Conservation (phyloP, 495 filamentous ascomycete species). For the Tuber melanosporum region DNA sequence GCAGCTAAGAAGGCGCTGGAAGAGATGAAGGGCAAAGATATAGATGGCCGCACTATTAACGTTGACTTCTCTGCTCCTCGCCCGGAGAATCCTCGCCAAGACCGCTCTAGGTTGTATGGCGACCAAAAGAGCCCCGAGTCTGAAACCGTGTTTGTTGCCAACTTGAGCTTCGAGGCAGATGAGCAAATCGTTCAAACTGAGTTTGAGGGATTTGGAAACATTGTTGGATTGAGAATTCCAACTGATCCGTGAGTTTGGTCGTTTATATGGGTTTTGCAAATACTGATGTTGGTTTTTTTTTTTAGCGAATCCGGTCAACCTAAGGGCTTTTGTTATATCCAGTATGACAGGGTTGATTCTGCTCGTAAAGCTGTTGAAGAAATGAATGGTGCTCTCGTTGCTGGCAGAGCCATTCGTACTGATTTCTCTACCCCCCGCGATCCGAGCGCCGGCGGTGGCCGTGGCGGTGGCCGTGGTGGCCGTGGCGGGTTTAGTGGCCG, state of each 20-base stretch:
- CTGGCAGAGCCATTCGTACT: slow-evolving; percentile 74
- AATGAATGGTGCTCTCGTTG: slow-evolving; percentile 69
- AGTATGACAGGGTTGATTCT: slow-evolving; percentile 76
- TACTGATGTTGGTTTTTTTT: slow-evolving; percentile 43
- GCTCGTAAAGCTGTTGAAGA: slow-evolving; percentile 67
- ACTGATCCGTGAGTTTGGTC: slow-evolving; percentile 61
- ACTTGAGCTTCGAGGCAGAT: slow-evolving; percentile 76
- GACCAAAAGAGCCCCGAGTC: slow-evolving; percentile 67
- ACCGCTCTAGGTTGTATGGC: slow-evolving; percentile 69
- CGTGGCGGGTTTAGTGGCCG: slow-evolving; percentile 50
- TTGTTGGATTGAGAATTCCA: slow-evolving; percentile 78
- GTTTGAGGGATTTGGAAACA: slow-evolving; percentile 64
- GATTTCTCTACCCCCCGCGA: slow-evolving; percentile 80
- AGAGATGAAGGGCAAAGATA: slow-evolving; percentile 68
- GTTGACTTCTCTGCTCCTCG: slow-evolving; percentile 80
- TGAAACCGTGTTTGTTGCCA: slow-evolving; percentile 90
- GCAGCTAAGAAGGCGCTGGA: slow-evolving; percentile 70
- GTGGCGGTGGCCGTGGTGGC: slow-evolving; percentile 49
- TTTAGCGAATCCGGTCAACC: slow-evolving; percentile 67
- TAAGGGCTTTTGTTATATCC: slow-evolving; percentile 95
- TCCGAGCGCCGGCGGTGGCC: slow-evolving; percentile 50
- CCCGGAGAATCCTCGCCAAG: slow-evolving; percentile 52
- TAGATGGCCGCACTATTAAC: slow-evolving; percentile 82
- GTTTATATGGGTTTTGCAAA: not conserved
- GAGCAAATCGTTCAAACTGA: slow-evolving; percentile 67